A percentile compares a stretch with the other conserved stretches of the same genome.
Evolutionary conservation across 441 rosid genomes (phyloP).

Genomic region (Pelargonium citronellum): DNA sequence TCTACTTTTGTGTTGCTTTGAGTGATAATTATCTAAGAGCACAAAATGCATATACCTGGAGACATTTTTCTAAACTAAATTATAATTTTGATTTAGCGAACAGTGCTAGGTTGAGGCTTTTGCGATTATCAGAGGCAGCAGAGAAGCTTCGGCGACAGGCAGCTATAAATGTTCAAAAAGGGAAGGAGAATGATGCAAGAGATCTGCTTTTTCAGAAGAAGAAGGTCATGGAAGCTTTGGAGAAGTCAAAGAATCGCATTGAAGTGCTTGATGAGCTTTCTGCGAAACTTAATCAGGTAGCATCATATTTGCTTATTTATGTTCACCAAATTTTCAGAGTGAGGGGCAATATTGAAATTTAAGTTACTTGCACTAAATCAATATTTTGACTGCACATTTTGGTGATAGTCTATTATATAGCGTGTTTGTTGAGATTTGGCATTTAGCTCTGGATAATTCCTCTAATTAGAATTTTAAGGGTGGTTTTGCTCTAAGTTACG

Average conservation of each 20-base stretch:
- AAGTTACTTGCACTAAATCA: too few relatives aligned
- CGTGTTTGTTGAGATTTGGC: too few relatives aligned
- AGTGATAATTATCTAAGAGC: too few relatives aligned
- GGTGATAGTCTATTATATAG: too few relatives aligned
- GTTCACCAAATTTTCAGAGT: not conserved
- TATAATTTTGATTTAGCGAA: slow-evolving; percentile 38
- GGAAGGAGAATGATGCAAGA: slow-evolving; percentile 72
- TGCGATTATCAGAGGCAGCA: slow-evolving; percentile 77
- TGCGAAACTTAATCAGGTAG: slow-evolving; percentile 76
- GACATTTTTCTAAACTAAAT: not conserved
- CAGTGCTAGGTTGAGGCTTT: slow-evolving; percentile 60
- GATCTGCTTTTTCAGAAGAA: slow-evolving; percentile 74
- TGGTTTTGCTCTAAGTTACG: too few relatives aligned
- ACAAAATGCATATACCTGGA: too few relatives aligned
- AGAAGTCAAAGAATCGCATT: slow-evolving; percentile 63
- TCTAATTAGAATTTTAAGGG: too few relatives aligned
- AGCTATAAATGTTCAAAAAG: slow-evolving; percentile 48
- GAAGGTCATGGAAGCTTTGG: slow-evolving; percentile 71
- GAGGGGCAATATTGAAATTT: not conserved
- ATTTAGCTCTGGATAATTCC: too few relatives aligned
- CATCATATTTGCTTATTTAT: not conserved
- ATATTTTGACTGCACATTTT: too few relatives aligned
- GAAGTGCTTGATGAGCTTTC: slow-evolving; percentile 62
- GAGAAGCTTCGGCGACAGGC: slow-evolving; percentile 80
- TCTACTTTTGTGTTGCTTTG: too few relatives aligned